These are phyloP conservation scores for Mychonastes homosphaera DNA, from an alignment of 139 green algal species.

Conservation along the genomic window DNA sequence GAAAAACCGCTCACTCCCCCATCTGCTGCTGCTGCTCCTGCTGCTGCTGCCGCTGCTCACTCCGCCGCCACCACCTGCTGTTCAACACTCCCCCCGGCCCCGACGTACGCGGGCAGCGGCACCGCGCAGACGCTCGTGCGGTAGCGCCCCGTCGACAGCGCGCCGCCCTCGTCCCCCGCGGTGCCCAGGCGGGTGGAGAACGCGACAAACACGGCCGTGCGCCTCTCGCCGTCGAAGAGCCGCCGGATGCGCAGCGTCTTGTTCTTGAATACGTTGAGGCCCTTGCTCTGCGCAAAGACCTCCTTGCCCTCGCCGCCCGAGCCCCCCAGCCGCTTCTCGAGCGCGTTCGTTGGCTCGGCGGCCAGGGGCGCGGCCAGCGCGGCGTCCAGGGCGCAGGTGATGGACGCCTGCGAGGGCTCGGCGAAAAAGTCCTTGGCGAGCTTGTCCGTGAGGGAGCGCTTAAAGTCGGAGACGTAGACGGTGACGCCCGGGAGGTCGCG, in stretches of 20 bases:
- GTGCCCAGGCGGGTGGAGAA: slow-evolving; percentile 58
- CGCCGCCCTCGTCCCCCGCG: slow-evolving; percentile 38
- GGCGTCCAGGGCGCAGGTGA: slow-evolving; percentile 52
- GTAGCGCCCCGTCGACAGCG: slow-evolving; percentile 28
- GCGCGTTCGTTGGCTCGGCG: too few relatives aligned
- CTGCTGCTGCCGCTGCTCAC: slow-evolving; percentile 7
- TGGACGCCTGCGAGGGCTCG: slow-evolving; percentile 58
- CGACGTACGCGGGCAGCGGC: background rate
- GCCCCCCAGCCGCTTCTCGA: background rate
- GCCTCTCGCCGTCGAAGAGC: slow-evolving; percentile 53
- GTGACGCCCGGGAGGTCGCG: slow-evolving; percentile 52
- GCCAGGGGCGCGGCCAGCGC: slow-evolving; percentile 30
- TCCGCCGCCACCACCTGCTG: too few relatives aligned
- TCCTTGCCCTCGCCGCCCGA: slow-evolving; percentile 37
- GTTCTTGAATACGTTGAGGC: slow-evolving; percentile 64
- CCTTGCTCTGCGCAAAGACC: slow-evolving; percentile 65
- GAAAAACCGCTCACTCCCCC: too few relatives aligned
- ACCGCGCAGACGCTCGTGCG: slow-evolving; percentile 4
- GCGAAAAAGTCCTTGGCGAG: slow-evolving; percentile 65
- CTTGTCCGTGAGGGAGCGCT: slow-evolving; percentile 65
- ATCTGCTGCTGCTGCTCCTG: background rate
- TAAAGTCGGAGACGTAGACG: slow-evolving; percentile 75
- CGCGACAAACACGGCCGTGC: slow-evolving; percentile 56
- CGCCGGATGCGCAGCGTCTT: slow-evolving; percentile 65
- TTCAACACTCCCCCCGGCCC: too few relatives aligned